Conservation (phyloP, 2,329 filamentous ascomycete species). For the Alternaria panax region DNA sequence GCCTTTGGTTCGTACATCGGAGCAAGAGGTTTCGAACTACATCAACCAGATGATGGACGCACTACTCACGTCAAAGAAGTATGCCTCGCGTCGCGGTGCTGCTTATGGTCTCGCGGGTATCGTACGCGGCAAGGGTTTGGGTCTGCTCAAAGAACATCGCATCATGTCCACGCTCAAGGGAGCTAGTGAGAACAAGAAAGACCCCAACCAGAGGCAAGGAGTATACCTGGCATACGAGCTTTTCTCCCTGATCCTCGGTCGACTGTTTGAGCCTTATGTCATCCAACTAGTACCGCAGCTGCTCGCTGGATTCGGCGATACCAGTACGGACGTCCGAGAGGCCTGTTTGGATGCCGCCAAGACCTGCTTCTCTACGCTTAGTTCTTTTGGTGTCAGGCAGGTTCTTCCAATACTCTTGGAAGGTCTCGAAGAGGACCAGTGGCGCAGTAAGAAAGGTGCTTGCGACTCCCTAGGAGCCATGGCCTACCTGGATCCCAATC, state of each 20-base stretch:
- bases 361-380: conserved; percentile 89
- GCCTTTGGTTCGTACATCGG: conserved; percentile 83
- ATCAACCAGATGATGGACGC: conserved; percentile 81
- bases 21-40: conserved; percentile 79
- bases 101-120: conserved; percentile 94
- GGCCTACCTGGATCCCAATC: conserved; percentile 96
- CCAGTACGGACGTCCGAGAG: conserved; percentile 86
- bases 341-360: conserved; percentile 93
- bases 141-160: conserved; percentile 80
- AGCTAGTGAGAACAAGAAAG: conserved; percentile 95
- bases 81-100: conserved; percentile 89
- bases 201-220: conserved; percentile 85
- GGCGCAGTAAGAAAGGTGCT: conserved; percentile 98
- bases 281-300: conserved; percentile 94
- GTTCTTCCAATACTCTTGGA: conserved; percentile 90
- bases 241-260: conserved; percentile 82
- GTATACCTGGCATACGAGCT: conserved; percentile 91
- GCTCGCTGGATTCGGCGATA: conserved; percentile 86
- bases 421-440: conserved; percentile 92
- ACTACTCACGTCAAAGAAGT: conserved; percentile 86
- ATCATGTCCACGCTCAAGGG: conserved; percentile 82
- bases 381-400: conserved; percentile 94
- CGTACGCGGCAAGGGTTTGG: conserved; percentile 85
- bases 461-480: conserved; percentile 97
- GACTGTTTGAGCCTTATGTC: conserved; percentile 93